phyloP scores from a whole-genome alignment of 2,329 filamentous ascomycete genomes.

The Penicillium sp. region DNA sequence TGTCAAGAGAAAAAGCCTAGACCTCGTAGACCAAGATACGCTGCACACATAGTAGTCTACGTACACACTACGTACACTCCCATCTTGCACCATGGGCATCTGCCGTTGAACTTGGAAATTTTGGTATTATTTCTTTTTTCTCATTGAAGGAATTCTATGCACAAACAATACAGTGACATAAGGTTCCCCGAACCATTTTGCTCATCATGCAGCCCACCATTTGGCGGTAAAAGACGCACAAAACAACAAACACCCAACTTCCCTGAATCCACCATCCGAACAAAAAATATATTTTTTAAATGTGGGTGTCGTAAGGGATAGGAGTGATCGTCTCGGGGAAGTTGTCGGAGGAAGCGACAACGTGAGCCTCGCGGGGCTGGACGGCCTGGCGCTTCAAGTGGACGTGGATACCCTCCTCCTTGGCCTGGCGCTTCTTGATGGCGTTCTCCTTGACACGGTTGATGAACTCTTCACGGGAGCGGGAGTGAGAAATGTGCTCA shows the following conservation, averaged over 20 bases:
- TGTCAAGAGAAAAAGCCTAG: background rate
- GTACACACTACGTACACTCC: no score
- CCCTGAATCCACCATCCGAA: conserved; percentile 32
- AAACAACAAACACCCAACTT: conserved; percentile 33
- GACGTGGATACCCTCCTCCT: conserved; percentile 79
- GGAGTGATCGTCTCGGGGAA: conserved; percentile 87
- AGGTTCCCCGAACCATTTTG: conserved; percentile 36
- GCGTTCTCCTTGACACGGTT: conserved; percentile 96
- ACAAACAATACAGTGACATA: conserved; percentile 32
- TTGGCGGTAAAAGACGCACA: conserved; percentile 26
- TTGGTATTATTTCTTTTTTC: conserved; percentile 31
- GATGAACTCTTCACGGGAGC: conserved; percentile 95
- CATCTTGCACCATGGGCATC: background rate
- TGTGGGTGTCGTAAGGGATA: conserved; percentile 96
- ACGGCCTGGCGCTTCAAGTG: conserved; percentile 88
- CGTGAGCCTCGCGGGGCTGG: conserved; percentile 74
- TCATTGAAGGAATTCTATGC: conserved; percentile 44
- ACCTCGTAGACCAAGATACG: background rate
- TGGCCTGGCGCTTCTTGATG: conserved; percentile 85
- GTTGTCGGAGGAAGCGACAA: conserved; percentile 75
- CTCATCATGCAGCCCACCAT: conserved; percentile 36
- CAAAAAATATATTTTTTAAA: conserved; percentile 56
- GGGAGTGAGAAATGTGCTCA: conserved; percentile 93
- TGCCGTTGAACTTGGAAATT: conserved; percentile 23
- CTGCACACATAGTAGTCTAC: no score